These are phyloP conservation scores for Hylodesmum podocarpum DNA, from an alignment of 306 rosid genomes.

Conservation along the genomic window DNA sequence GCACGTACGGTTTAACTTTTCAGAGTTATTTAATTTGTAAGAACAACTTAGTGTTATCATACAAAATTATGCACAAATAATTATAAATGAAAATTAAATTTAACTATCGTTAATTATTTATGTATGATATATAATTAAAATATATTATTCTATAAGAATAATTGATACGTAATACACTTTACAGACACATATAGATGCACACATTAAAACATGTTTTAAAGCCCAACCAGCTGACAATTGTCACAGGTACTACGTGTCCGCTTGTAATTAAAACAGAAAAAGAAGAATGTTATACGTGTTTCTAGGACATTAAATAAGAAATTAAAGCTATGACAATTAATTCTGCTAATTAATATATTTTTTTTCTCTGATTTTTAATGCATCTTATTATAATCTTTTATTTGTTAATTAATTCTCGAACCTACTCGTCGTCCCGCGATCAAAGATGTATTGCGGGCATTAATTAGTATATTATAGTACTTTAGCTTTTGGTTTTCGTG, in stretches of 20 bases:
- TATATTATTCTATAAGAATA: too few species aligned
- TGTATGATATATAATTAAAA: too few species aligned
- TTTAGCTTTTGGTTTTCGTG: neutral
- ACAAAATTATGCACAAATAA: too few species aligned
- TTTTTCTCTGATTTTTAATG: neutral
- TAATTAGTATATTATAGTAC: neutral
- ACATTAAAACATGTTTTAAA: too few species aligned
- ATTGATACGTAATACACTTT: too few species aligned
- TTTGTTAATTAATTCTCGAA: neutral
- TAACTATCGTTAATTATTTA: too few species aligned
- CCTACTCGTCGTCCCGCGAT: neutral
- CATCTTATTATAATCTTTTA: neutral
- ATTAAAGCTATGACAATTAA: neutral
- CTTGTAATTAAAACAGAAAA: neutral
- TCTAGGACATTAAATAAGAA: neutral
- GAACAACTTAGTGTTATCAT: too few species aligned
- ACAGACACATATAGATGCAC: too few species aligned
- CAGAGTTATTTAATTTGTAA: too few species aligned
- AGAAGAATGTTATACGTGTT: neutral
- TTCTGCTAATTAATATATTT: neutral
- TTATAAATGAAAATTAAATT: too few species aligned
- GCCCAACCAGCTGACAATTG: neutral
- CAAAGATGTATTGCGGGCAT: neutral
- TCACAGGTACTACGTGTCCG: neutral
- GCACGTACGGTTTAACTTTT: too few species aligned